These are phyloP conservation scores for Colletotrichum theobromicola DNA, from an alignment of 2,329 filamentous ascomycete species.

Conservation along the genomic window DNA sequence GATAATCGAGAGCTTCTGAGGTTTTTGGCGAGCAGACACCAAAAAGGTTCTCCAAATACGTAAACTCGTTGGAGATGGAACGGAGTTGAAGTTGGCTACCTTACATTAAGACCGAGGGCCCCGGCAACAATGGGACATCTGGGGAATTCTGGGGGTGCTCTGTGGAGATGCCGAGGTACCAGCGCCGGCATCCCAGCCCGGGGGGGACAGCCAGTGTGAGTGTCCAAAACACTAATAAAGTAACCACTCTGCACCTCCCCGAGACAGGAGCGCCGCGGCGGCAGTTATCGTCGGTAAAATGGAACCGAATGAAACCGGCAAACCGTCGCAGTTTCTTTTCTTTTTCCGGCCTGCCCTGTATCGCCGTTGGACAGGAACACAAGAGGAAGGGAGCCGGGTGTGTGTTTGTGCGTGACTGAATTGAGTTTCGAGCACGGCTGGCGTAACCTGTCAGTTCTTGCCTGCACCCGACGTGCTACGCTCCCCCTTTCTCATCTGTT, in stretches of 20 bases:
- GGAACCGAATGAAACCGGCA: background rate
- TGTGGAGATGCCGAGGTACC: slow-evolving; percentile 19
- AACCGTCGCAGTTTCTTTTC: background rate
- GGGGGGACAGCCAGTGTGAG: background rate
- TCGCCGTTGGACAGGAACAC: background rate
- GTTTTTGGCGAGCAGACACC: background rate
- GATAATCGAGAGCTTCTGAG: background rate
- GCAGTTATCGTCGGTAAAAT: slow-evolving; percentile 21
- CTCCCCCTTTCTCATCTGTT: background rate
- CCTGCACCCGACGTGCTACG: background rate
- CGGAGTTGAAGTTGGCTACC: background rate
- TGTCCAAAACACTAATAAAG: background rate
- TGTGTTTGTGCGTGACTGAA: background rate
- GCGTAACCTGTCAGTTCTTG: background rate
- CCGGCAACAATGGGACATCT: background rate
- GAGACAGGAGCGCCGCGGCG: background rate
- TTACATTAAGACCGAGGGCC: background rate
- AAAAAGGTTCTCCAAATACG: background rate
- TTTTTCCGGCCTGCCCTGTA: background rate
- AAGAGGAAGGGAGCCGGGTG: background rate
- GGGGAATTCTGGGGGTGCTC: background rate
- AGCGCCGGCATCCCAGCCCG: background rate
- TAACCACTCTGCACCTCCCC: background rate
- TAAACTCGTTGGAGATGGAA: background rate
- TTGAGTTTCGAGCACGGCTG: background rate